phyloP scores from a whole-genome alignment of 192 early-diverging fungal species.

The Coemansia sp. region DNA sequence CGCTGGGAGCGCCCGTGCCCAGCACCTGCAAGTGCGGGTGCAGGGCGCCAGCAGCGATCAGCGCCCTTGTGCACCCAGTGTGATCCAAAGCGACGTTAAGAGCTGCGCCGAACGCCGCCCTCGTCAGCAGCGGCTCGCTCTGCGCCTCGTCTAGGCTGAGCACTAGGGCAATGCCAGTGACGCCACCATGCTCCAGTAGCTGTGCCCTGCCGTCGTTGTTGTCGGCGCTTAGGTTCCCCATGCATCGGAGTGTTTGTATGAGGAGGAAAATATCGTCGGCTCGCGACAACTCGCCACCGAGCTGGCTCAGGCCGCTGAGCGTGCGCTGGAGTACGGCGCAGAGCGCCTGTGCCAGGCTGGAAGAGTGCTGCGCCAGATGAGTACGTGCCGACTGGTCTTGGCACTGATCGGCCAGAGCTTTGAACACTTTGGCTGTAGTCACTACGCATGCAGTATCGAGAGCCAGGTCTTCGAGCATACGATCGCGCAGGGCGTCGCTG shows the following conservation, averaged over 20 bases:
- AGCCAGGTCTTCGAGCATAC: background rate
- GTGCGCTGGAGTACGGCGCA: constrained; percentile 23
- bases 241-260: constrained; percentile 42
- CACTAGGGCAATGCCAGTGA: constrained; percentile 13
- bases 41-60: constrained; percentile 26
- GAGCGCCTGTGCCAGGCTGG: constrained; percentile 7
- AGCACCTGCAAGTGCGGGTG: constrained; percentile 22
- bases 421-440: constrained; percentile 36
- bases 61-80: constrained; percentile 16
- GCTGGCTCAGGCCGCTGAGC: background rate
- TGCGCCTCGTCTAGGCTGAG: background rate
- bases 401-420: constrained; percentile 38
- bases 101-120: constrained; percentile 44
- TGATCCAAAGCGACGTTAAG: constrained; percentile 42
- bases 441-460: background rate
- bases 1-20: background rate
- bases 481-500: background rate
- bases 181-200: constrained; percentile 14
- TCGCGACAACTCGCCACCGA: background rate
- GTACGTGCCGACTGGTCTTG: constrained; percentile 19
- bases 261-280: constrained; percentile 41
- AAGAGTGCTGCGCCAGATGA: constrained; percentile 8
- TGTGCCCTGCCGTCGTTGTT: constrained; percentile 20
- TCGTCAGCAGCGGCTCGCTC: constrained; percentile 34
- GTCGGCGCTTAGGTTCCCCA: constrained; percentile 51